Evolutionary conservation across 805 yeast genomes (phyloP), one percentile per base, ranked within the genome.

Genomic region (Ogataea zsoltii): DNA sequence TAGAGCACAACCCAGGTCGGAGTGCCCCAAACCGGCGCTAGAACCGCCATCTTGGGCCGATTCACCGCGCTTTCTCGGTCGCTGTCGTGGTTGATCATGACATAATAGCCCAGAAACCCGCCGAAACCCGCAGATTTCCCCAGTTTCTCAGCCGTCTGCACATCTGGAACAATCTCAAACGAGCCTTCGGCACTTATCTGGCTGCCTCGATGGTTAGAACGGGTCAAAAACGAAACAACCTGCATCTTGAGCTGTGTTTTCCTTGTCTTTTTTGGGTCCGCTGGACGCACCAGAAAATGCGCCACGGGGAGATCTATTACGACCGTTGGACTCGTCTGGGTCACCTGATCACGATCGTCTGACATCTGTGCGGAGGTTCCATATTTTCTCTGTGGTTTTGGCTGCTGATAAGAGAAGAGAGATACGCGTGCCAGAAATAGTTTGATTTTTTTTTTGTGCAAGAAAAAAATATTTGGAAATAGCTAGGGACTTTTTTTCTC

Each of bases 1-100:
- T 40, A 34, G 17, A 48, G 16, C 7, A 48, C 33, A 5, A 42
- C 19, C 55, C 55, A 51, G 7, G 48, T 35, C 9, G 45, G 31
- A 10, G 38, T n/a, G 15, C 26, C 38, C 17, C 29, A 12, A 1
- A 38, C 18, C 1, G 53, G 55, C 14, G 45, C 21, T n/a, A 48
- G 25, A 3, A 44, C 21, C 13, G 37, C 53, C 9, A 16, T 5
- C 4, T 37, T 38, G 2, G 43, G 39, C 13, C 14, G 15, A 7
- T 33, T 32, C 14, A 35, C 19, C 15, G 34, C 26, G 11, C 10
- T 19, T n/a, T 15, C 19, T 18, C 29, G 26, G 26, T 23, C 37
- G 16, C 33, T 29, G 4, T 18, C 37, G 19, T 25, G 26, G 2
- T 33, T 25, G 26, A 43, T 12, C 19, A 32, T 39, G 11, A 41